phyloP scores from a whole-genome alignment of 1,139 yeast genomes.

The Debaryomycetaceae sp. region DNA sequence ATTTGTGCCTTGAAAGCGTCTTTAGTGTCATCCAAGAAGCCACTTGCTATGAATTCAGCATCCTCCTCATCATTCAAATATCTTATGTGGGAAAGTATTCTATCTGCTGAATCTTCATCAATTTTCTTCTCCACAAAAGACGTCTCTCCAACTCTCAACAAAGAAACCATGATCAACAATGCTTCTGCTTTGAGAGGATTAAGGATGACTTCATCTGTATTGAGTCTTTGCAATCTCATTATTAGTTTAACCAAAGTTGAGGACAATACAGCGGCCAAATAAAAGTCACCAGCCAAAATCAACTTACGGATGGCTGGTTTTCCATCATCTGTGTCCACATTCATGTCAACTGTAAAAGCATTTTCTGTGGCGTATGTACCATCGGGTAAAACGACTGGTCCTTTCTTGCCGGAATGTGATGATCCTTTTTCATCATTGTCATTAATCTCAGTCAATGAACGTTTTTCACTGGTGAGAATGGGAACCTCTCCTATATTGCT shows the following conservation, averaged over 20 bases:
- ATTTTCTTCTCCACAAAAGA: constrained; percentile 69
- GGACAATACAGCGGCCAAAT: constrained; percentile 83
- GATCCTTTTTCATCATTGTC: constrained; percentile 17
- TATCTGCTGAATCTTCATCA: constrained; percentile 93
- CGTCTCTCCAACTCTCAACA: constrained; percentile 87
- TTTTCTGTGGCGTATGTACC: constrained; percentile 98
- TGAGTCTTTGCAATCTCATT: constrained; percentile 65
- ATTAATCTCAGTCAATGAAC: constrained; percentile 32
- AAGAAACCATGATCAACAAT: constrained; percentile 84
- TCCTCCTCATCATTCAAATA: constrained; percentile 67
- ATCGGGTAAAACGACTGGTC: constrained; percentile 90
- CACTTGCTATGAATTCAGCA: constrained; percentile 51
- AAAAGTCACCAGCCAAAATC: constrained; percentile 84
- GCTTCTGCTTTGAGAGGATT: constrained; percentile 96
- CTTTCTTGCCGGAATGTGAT: constrained; percentile 29
- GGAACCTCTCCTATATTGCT: constrained; percentile 89
- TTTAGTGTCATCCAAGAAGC: constrained; percentile 85
- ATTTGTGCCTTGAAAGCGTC: constrained; percentile 74
- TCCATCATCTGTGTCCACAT: constrained; percentile 31
- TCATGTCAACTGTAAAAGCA: constrained; percentile 59
- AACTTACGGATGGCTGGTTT: constrained; percentile 80
- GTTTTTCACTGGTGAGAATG: constrained; percentile 71
- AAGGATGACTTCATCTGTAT: constrained; percentile 51
- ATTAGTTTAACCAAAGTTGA: constrained; percentile 88
- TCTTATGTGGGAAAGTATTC: constrained; percentile 80